These are phyloP conservation scores for Apiosordaria backusii DNA, from an alignment of 495 filamentous ascomycete genomes.

Conservation along the genomic window DNA sequence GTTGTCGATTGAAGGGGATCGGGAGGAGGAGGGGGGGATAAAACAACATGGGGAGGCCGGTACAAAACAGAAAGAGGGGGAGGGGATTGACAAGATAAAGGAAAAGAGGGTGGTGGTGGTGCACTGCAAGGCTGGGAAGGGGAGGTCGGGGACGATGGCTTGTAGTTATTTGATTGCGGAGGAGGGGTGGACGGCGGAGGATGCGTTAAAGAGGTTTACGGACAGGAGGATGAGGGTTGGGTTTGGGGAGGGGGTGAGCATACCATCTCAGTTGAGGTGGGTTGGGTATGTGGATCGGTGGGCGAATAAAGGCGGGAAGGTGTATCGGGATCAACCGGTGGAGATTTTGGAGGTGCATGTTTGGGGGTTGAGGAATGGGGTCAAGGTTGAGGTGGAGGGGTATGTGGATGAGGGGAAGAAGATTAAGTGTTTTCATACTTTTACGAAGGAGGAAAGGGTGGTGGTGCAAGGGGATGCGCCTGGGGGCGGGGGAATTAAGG, in stretches of 20 bases:
- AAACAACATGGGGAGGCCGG: constrained; percentile 19
- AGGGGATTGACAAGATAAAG: constrained; percentile 9
- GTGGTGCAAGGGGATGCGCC: constrained; percentile 59
- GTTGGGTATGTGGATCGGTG: constrained; percentile 87
- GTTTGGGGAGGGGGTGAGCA: constrained; percentile 87
- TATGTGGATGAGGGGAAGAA: constrained; percentile 82
- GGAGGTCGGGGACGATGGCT: constrained; percentile 82
- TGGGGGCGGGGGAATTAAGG: constrained; percentile 43
- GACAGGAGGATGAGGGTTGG: constrained; percentile 81
- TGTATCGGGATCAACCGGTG: constrained; percentile 76
- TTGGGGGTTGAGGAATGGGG: constrained; percentile 84
- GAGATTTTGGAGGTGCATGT: constrained; percentile 87
- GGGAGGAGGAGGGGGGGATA: constrained; percentile 27
- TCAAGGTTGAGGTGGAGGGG: constrained; percentile 82
- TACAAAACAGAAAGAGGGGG: constrained; percentile 21
- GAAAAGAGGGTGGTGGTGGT: constrained; percentile 73
- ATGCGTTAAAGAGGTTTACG: constrained; percentile 81
- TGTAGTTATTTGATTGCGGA: constrained; percentile 88
- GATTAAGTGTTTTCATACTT: constrained; percentile 80
- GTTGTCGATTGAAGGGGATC: constrained; percentile 1
- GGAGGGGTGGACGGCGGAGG: constrained; percentile 75
- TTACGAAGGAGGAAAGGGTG: constrained; percentile 68
- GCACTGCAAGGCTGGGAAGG: constrained; percentile 97
- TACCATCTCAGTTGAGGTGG: constrained; percentile 86
- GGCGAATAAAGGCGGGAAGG: constrained; percentile 60